Evolutionary conservation across 345 rosid genomes (phyloP), one percentile per base, ranked within the genome.

Genomic region (Microthlaspi erraticum): DNA sequence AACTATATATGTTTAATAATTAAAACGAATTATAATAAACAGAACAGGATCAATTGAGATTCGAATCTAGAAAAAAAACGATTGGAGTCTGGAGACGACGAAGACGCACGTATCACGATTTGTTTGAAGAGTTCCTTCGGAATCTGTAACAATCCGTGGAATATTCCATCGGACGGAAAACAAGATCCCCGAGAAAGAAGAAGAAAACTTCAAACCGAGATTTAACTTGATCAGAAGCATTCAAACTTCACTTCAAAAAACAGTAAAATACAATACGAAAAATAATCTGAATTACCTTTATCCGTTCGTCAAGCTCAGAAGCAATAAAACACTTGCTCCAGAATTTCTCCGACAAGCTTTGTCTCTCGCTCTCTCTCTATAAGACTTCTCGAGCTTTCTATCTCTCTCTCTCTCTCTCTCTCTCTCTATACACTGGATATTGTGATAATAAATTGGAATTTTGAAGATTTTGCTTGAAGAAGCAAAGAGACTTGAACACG

Each of bases 161-260:
- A 74, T 67, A 52, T 68, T 43, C 36, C 12, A 44, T 57, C 32
- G 23, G 70, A 23, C 31, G 5, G 6, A 14, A 38, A 26, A 26
- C 37, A 42, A 42, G 32, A 60, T 32, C n/a, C 14, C 36, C 17
- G 3, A 36, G 18, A 63, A 53, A 54, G 45, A 26, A 45, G 11
- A 68, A 36, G 74, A 55, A 55, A n/a, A 62, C 43, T 62, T 68
- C 46, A 61, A 66, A 60, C n/a, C 26, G 36, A 59, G 78, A 66
- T 66, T 52, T 48, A 55, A 66, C 61, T 58, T 20, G 3, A 38
- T 2, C 54, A 66, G 23, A 58, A 74, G 5, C 65, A 58, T 42
- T 58, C n/a, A 39, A 66, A 66, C 60, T 23, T 48, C n/a, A 31
- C 61, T 51, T 31, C 6, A 3, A 46, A 7, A 64, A 45, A 42